Evolutionary conservation across 1,284 basidiomycete species (phyloP).

Genomic region (Vanrija sp.): DNA sequence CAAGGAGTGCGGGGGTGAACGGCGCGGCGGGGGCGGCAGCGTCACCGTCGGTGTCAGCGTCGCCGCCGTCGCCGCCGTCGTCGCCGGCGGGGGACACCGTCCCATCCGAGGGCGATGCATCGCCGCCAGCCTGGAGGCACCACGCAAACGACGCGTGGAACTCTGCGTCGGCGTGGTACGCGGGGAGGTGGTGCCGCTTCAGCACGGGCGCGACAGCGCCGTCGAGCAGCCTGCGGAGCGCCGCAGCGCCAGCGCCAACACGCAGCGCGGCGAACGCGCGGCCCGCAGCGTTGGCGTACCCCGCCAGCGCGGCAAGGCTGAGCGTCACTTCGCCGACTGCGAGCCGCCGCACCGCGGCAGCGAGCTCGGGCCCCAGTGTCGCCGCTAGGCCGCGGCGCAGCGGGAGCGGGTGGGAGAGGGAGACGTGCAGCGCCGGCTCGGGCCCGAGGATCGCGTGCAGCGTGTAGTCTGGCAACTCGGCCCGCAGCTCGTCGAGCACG

Average conservation of each 20-base stretch:
- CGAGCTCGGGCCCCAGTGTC: not conserved
- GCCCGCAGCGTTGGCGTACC: conserved; percentile 30
- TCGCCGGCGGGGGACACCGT: not conserved
- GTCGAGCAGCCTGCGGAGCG: conserved; percentile 29
- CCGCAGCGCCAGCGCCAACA: conserved; percentile 35
- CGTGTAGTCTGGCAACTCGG: conserved; percentile 5
- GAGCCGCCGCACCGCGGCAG: not conserved
- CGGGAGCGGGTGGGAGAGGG: conserved; percentile 45
- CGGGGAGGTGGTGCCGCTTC: conserved; percentile 29
- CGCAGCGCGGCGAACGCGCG: conserved; percentile 44
- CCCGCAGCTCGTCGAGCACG: conserved; percentile 8
- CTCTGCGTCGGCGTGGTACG: conserved; percentile 41
- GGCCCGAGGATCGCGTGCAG: conserved; percentile 22
- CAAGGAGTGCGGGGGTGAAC: conserved; percentile 1
- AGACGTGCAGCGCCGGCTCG: conserved; percentile 34
- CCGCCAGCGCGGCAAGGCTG: conserved; percentile 24
- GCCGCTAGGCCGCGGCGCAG: conserved; percentile 22
- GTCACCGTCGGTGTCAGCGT: not conserved
- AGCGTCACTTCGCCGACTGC: conserved; percentile 10
- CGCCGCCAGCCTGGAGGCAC: conserved; percentile 18
- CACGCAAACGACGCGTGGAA: conserved; percentile 48
- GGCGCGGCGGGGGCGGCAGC: not conserved
- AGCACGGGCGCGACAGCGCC: conserved; percentile 33
- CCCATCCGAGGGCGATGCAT: not conserved
- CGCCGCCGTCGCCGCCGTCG: not conserved